Evolutionary conservation across 768 basidiomycete genomes (phyloP), one percentile per base, ranked within the genome.

Genomic region (Amanita polypyramis): DNA sequence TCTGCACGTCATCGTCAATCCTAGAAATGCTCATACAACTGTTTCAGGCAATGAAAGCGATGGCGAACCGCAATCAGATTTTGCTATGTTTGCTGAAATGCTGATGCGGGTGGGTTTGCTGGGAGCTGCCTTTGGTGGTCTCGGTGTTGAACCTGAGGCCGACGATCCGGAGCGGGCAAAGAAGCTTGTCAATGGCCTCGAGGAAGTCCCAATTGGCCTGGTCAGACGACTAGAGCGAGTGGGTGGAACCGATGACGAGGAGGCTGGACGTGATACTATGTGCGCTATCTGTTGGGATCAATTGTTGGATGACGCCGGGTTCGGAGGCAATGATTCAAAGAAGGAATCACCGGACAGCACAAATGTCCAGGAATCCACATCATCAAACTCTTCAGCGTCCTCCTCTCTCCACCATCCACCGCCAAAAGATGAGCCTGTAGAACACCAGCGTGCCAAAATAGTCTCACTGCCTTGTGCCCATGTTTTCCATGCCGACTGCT

Each of bases 261-360:
- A 49, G 7, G 56, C 56, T 5, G 65, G 56, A 17, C 61, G 68
- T 0, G 73, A 72, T 51, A 62, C 65, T 8, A 71, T 76, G 11
- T 88, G 85, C 57, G 83, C 85, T 1, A 76, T 88, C 38, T 89
- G 85, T 58, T 87, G 82, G 83, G 85, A 88, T 55, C 67, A 66
- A 27, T 56, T 87, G 15, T 61, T 88, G 45, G 70, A 75, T 56
- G 68, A 74, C 50, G 59, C 75, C 54, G 56, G 56, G 39, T 59
- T 56, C 49, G 48, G 50, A 21, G 51, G 52, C 29, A 51, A 54
- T 49, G 52, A 54, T 17, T 53, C 58, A 40, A 51, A 55, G 34
- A 47, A 60, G 23, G 40, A 58, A 29, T 51, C 49, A 19, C 32
- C 25, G n/a, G 29, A 52, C 5, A 47, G 53, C 12, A 46, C 23